Conservation (phyloP, 768 basidiomycete species). For the Daedaleopsis nitida region DNA sequence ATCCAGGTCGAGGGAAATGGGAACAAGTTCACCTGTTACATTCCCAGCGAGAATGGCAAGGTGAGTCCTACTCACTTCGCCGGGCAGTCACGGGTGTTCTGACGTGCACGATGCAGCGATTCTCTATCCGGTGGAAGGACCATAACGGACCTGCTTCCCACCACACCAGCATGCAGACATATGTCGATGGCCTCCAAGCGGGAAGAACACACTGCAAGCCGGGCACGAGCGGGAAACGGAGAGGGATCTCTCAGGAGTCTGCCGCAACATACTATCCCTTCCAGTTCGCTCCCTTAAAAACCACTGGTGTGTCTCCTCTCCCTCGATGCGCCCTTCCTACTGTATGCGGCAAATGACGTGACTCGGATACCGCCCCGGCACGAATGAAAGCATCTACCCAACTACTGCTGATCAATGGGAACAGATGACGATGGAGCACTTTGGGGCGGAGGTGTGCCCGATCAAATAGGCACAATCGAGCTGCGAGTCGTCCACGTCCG, state of each 20-base stretch:
- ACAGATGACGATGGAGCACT: constrained; percentile 14
- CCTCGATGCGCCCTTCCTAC: no score
- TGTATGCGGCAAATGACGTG: no score
- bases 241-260: constrained; percentile 1
- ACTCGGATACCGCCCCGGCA: no score
- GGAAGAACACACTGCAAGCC: constrained; percentile 2
- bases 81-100: not conserved
- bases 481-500: constrained; percentile 9
- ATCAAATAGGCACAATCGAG: constrained; percentile 13
- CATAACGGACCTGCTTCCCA: constrained; percentile 2
- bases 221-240: constrained; percentile 1
- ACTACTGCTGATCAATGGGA: no score
- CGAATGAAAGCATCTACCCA: no score
- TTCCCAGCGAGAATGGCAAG: constrained; percentile 15
- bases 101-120: constrained; percentile 2
- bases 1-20: not conserved
- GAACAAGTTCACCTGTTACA: constrained; percentile 1
- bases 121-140: constrained; percentile 10
- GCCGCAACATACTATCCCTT: constrained; percentile 6
- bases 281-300: constrained; percentile 11
- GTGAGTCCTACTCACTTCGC: not conserved
- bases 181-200: constrained; percentile 6
- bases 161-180: not conserved
- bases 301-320: constrained; percentile 11
- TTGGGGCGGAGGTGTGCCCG: not conserved